These are phyloP conservation scores for Coelastrella sp. DNA, from an alignment of 139 green algal species.

Conservation along the genomic window DNA sequence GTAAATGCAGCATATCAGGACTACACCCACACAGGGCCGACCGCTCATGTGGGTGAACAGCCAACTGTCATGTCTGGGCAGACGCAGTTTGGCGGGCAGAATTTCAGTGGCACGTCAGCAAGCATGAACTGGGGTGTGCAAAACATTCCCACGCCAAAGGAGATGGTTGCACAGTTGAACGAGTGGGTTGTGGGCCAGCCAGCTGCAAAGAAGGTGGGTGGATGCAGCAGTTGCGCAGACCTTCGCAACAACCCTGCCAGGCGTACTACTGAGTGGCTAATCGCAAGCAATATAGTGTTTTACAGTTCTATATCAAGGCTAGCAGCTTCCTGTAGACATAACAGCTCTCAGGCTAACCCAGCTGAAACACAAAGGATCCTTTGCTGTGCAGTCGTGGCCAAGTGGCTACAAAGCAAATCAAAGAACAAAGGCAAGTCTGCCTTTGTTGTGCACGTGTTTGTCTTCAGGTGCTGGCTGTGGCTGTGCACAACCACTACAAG, in stretches of 20 bases:
- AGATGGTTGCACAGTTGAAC: conserved; percentile 84
- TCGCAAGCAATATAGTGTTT: too few relatives aligned
- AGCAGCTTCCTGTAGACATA: too few relatives aligned
- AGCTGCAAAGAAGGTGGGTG: conserved; percentile 81
- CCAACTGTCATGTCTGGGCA: conserved; percentile 28
- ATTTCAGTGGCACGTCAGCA: conserved; percentile 42
- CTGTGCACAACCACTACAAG: conserved; percentile 95
- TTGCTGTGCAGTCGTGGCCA: too few relatives aligned
- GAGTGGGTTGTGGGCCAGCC: conserved; percentile 86
- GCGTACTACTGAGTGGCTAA: too few relatives aligned
- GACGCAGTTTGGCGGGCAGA: conserved; percentile 64
- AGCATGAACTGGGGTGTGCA: conserved; percentile 47
- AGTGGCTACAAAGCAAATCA: too few relatives aligned
- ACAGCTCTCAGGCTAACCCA: too few relatives aligned
- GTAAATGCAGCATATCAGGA: conserved; percentile 14
- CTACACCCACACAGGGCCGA: conserved; percentile 7
- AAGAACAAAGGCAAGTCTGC: not conserved
- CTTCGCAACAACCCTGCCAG: too few relatives aligned
- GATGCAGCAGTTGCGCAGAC: not conserved
- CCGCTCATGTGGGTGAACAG: conserved; percentile 35
- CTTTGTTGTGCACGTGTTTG: not conserved
- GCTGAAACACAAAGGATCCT: too few relatives aligned
- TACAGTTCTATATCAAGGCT: too few relatives aligned
- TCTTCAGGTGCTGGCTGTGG: conserved; percentile 80
- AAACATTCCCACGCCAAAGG: conserved; percentile 71